These are phyloP conservation scores for Lantana camara DNA, from an alignment of 257 asterid genomes.

Conservation along the genomic window DNA sequence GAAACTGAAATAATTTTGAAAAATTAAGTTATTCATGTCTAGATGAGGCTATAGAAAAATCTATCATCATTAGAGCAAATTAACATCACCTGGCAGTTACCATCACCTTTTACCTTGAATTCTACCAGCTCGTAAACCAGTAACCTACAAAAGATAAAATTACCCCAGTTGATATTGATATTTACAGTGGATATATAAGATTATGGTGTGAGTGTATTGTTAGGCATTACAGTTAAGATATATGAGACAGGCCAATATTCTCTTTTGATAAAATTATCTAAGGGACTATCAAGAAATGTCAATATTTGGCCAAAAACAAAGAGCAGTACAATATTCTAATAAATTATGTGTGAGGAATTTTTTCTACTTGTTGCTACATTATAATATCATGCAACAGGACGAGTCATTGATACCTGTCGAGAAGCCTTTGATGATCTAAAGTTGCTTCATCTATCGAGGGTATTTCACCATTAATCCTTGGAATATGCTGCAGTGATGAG, in stretches of 20 bases:
- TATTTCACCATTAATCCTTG: slow-evolving; percentile 89
- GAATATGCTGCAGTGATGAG: slow-evolving; percentile 76
- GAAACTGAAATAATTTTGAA: slow-evolving; percentile 52
- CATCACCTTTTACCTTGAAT: slow-evolving; percentile 91
- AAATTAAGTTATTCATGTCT: slow-evolving; percentile 13
- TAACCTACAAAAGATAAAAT: slow-evolving; percentile 55
- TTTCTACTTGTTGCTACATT: slow-evolving; percentile 13
- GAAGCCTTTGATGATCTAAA: slow-evolving; percentile 92
- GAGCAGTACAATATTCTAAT: too few species aligned
- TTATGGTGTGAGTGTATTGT: background rate
- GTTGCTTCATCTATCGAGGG: slow-evolving; percentile 93
- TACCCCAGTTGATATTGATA: slow-evolving; percentile 17
- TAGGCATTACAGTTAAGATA: slow-evolving; percentile 3
- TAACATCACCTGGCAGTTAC: slow-evolving; percentile 88
- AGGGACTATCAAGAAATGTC: slow-evolving; percentile 9
- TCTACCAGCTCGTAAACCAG: slow-evolving; percentile 83
- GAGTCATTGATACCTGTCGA: slow-evolving; percentile 61
- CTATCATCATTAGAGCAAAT: background rate
- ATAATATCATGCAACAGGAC: slow-evolving; percentile 15
- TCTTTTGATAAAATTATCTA: too few species aligned
- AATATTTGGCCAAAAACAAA: slow-evolving; percentile 2
- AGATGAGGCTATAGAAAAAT: slow-evolving; percentile 6
- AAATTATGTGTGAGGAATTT: too few species aligned
- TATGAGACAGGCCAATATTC: background rate
- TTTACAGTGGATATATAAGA: background rate